Evolutionary conservation across 371 early-diverging fungal species (phyloP).

Genomic region (Rhizoclosmatium hyalinum): DNA sequence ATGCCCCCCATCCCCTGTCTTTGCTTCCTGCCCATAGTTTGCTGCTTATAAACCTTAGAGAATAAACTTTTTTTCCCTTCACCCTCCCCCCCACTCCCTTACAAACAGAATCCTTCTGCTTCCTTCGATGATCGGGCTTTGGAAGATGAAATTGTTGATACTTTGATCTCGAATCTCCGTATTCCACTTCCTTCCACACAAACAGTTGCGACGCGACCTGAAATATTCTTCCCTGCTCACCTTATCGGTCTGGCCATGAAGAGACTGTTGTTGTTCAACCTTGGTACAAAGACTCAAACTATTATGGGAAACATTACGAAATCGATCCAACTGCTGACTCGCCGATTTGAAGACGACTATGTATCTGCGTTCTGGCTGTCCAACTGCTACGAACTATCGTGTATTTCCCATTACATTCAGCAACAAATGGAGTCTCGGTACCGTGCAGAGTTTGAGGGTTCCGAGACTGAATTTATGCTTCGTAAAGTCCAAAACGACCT

Average conservation of each 20-base stretch:
- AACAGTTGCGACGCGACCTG: conserved; percentile 61
- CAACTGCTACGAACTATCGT: conserved; percentile 88
- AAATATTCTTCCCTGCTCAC: conserved; percentile 39
- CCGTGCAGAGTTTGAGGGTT: conserved; percentile 32
- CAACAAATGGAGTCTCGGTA: conserved; percentile 42
- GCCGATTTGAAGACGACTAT: conserved; percentile 73
- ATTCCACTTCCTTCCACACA: conserved; percentile 87
- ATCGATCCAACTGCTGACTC: conserved; percentile 23
- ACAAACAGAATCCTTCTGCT: conserved; percentile 42
- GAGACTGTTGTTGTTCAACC: conserved; percentile 87
- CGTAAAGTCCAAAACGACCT: conserved; percentile 56
- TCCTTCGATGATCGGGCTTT: conserved; percentile 75
- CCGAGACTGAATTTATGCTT: conserved; percentile 48
- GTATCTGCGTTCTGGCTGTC: conserved; percentile 90
- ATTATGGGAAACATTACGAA: conserved; percentile 81
- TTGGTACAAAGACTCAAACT: conserved; percentile 78
- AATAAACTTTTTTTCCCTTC: conserved; percentile 19
- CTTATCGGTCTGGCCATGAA: conserved; percentile 58
- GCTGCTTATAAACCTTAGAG: conserved; percentile 3
- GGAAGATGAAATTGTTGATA: conserved; percentile 86
- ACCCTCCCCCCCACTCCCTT: not conserved
- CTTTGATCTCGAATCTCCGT: conserved; percentile 83
- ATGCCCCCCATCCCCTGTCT: not conserved
- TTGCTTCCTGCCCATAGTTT: conserved; percentile 5
- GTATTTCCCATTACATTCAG: conserved; percentile 50